Base-by-base conservation (phyloP, 2,329 filamentous ascomycete genomes). In the Paecilomyces sp. region DNA sequence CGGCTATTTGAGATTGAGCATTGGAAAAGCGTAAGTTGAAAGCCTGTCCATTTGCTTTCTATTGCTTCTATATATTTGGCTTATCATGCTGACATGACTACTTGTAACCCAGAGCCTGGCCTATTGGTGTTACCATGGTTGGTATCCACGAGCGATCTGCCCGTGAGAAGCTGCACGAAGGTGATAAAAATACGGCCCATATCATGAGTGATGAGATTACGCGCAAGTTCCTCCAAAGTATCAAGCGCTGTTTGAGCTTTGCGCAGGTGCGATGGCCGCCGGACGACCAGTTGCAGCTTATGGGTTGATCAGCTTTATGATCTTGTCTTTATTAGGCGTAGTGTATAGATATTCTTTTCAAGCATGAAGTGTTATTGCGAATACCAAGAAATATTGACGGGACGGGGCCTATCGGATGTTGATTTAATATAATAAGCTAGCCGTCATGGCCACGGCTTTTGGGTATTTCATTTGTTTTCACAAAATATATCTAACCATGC, bases 71-170 rank as follows among this genome's bases (percentile, higher is more conserved):
- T 36, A 55, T 6, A 30, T 31, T 5, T 28, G 25, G 31, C 22
- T 66, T 69, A 64, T 18, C 33, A 53, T 33, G 15, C 12, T 33
- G 7, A 54, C 55, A 24, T 63, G 33, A 58, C 53, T 47, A 54
- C 30, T 11, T 33, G 57, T 51, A 34, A 24, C 58, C 7, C 60
- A 82, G 80, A 63, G 94, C 94, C 15, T 99, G 94, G 94, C 94
- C 94, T 25, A 99, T 99, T 70, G 94, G 94, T 77, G 94, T 99
- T 47, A 99, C 94, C 74, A 99, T 97, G 94, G 94, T 99, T 70
- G 94, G 94, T 81, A 99, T 99, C 68, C 94, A 99, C 84, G 94
- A 97, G 81, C 87, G 94, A 71, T 94, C 89, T 66, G 93, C 94
- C 22, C 85, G 94, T 63, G 94, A 99, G 78, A 99, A 99, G 78